Conservation (phyloP, 1,284 basidiomycete species). For the Ustilago hordei region DNA sequence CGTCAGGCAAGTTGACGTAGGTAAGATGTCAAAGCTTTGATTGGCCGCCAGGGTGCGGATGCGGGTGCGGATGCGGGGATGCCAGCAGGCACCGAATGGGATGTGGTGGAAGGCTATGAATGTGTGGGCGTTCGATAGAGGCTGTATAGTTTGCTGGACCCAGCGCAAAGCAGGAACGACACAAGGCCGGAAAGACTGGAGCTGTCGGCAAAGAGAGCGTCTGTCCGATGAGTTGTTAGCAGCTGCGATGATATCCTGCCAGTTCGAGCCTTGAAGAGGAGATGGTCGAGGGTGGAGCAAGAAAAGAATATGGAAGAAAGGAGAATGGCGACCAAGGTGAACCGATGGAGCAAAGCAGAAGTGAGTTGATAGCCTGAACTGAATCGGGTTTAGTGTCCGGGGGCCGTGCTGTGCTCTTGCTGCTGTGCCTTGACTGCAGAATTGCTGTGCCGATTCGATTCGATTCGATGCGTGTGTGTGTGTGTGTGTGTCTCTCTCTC, state of each 20-base stretch:
- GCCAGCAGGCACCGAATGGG: not conserved
- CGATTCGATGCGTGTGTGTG: not conserved
- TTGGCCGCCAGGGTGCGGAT: not conserved
- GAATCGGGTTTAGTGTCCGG: not conserved
- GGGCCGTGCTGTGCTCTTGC: slow-evolving; percentile 2
- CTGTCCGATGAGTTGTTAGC: not conserved
- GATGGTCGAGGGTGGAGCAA: not conserved
- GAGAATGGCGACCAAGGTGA: not conserved
- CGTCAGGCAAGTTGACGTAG: not conserved
- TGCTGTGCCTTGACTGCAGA: slow-evolving; percentile 2
- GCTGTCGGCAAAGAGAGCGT: not conserved
- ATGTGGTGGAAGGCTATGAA: not conserved
- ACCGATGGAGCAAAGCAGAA: not conserved
- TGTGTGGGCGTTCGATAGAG: not conserved
- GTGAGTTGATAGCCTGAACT: not conserved
- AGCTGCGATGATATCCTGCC: not conserved
- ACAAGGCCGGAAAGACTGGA: not conserved
- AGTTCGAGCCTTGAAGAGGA: not conserved
- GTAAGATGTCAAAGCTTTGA: not conserved
- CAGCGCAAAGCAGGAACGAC: not conserved
- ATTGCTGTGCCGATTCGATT: slow-evolving; percentile 1
- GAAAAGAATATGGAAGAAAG: not conserved
- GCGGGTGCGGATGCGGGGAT: not conserved
- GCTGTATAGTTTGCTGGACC: not conserved
- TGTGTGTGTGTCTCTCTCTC: not conserved